Base-by-base conservation (phyloP, 495 filamentous ascomycete genomes). In the Hypoxylon perforatum region DNA sequence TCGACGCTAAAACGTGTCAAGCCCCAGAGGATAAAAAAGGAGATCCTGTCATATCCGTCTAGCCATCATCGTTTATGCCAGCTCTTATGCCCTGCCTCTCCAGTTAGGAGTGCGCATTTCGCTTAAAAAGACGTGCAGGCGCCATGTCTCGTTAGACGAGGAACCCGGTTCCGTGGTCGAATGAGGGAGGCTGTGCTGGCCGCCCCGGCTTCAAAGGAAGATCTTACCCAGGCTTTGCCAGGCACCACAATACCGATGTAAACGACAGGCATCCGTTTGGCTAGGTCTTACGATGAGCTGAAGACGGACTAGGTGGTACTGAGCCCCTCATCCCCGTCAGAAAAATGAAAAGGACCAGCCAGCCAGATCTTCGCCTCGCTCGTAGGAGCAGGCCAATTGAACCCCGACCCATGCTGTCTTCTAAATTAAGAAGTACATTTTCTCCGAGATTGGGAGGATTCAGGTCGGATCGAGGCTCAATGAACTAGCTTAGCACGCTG, bases 101-200 rank as follows among this genome's bases (percentile, higher is more conserved):
- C 38, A 41, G 14, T 38, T 14, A 17, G 12, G 1, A 41, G 47
- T 18, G 41, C 41, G 23, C 6, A 19, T 46, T 39, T 52, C 25
- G 39, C 47, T 19, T 33, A 5, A 10, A n/a, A 11, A 47, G 47
- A 42, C 56, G 42, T 54, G 18, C 30, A 33, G 30, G 30, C 4
- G 7, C 30, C n/a, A n/a, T n/a, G 8, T 33, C 30, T 5, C 30
- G 30, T 48, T 48, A 21, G 10, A n/a, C n/a, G n/a, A 36, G 15
- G 17, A 36, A 45, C 47, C 62, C 62, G 42, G 48, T 39, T 59
- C 48, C 21, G 41, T 57, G 55, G 62, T 44, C n/a, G 44, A 49
- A 28, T 38, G 22, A 41, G 39, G 28, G 53, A 51, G 61, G 61
- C 54, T 38, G 47, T 59, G 53, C 38, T 23, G 53, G 47, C 54